These are phyloP conservation scores for Fusarium goolgardi DNA, from an alignment of 2,329 filamentous ascomycete genomes.

Conservation along the genomic window DNA sequence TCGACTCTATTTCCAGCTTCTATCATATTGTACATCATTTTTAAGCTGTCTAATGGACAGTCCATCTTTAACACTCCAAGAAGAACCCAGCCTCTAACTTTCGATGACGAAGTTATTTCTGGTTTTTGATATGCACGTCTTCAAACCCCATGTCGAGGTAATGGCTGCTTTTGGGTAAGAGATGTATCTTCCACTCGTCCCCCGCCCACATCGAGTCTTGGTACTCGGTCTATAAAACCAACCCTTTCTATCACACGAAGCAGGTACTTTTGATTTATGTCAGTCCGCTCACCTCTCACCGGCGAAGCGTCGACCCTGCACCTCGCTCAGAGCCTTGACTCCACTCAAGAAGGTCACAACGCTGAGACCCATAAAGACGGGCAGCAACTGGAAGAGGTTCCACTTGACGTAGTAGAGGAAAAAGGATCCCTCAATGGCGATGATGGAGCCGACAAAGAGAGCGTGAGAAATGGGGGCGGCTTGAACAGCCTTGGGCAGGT, in stretches of 20 bases:
- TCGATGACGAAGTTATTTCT: constrained; percentile 11
- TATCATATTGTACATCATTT: constrained; percentile 28
- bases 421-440: constrained; percentile 91
- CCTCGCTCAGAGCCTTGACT: constrained; percentile 89
- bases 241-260: constrained; percentile 22
- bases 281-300: constrained; percentile 67
- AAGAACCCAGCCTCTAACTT: constrained; percentile 7
- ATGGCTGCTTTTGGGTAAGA: constrained; percentile 2
- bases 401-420: constrained; percentile 93
- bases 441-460: constrained; percentile 86
- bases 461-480: constrained; percentile 83
- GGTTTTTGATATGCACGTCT: constrained; percentile 2
- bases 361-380: constrained; percentile 75
- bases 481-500: constrained; percentile 79
- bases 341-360: constrained; percentile 85
- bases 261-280: constrained; percentile 2
- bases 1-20: constrained; percentile 17
- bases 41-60: constrained; percentile 9
- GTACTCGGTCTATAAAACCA: not conserved
- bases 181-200: constrained; percentile 5
- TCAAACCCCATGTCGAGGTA: not conserved
- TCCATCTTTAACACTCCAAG: not conserved
- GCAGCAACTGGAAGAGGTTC: constrained; percentile 91
- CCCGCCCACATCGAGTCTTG: not conserved
- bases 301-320: constrained; percentile 86